Base-by-base conservation (phyloP, 129 eudicot genomes). In the Silybum marianum region DNA sequence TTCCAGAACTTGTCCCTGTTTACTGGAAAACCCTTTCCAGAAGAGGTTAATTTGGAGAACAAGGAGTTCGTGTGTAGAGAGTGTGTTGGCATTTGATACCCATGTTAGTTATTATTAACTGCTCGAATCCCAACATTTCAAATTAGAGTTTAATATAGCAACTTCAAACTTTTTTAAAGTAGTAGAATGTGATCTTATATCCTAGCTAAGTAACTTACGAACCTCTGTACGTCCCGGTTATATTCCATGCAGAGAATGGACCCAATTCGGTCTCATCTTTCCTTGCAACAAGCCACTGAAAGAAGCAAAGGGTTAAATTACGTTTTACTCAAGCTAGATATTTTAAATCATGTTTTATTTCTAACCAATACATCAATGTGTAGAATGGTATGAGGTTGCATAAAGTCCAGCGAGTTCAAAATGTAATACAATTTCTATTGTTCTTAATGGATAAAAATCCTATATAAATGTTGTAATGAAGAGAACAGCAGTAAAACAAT, bases 191-290 rank as follows among this genome's bases (percentile, higher is more conserved):
- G 18, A 66, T 66, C 51, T 19, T 26, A 81, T 21, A 26, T 75
- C 34, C 25, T 21, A 80, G 77, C 23, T 22, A 51, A 34, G 30
- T 48, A 91, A 82, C n/a, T 71, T 66, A 82, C 92, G 38, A 80
- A 94, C 98, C 98, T 94, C 91, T 86, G 85, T 92, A 94, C 3
- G 97, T 94, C 82, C 98, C 98, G 1, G 96, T 90, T 78, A 94
- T 92, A 79, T 94, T 94, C 98, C 98, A 94, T 25, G 90, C 86
- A 77, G 91, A 81, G 80, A 92, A 90, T 23, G 94, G 88, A 30
- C 97, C 98, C 82, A 83, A 67, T 74, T 92, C 93, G 24, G 73
- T 84, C 66, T 92, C 97, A 71, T 94, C 94, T 83, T 94, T 94
- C 84, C 93, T 87, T 36, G 77, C 85, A 73, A 85, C 87, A 83